Percentiles rank a stretch among this genome's conserved stretches.
Conservation (phyloP, 106 monocot species). For the Dioscorea dumetorum region DNA sequence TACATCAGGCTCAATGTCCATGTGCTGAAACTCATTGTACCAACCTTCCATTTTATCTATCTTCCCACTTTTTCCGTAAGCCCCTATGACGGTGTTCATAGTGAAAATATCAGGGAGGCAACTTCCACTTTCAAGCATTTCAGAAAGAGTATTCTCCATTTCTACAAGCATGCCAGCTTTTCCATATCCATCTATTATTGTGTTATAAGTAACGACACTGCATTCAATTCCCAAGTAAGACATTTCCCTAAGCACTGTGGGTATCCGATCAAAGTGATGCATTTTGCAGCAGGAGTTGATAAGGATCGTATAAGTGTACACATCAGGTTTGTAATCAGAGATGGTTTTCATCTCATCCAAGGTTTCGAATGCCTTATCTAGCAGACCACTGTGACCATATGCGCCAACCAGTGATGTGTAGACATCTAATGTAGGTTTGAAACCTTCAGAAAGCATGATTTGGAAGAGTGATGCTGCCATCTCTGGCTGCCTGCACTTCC, state of each 20-base stretch:
- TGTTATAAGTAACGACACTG: slow-evolving; percentile 67
- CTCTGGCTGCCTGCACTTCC: slow-evolving; percentile 54
- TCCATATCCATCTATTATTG: slow-evolving; percentile 84
- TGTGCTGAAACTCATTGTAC: slow-evolving; percentile 70
- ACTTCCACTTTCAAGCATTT: slow-evolving; percentile 68
- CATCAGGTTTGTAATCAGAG: slow-evolving; percentile 73
- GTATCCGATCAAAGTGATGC: slow-evolving; percentile 53
- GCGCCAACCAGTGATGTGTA: slow-evolving; percentile 87
- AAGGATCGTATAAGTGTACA: slow-evolving; percentile 70
- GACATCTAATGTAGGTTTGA: slow-evolving; percentile 78
- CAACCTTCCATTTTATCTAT: slow-evolving; percentile 75
- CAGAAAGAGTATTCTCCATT: slow-evolving; percentile 55
- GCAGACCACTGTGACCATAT: slow-evolving; percentile 47
- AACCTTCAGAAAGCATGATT: slow-evolving; percentile 73
- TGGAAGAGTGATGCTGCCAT: slow-evolving; percentile 62
- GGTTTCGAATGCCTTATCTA: slow-evolving; percentile 52
- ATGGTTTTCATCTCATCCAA: slow-evolving; percentile 84
- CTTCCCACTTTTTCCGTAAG: slow-evolving; percentile 51
- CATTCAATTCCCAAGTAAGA: slow-evolving; percentile 59
- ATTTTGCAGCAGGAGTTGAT: slow-evolving; percentile 58
- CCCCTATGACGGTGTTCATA: slow-evolving; percentile 74
- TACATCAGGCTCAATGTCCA: slow-evolving; percentile 76
- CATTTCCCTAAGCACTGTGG: slow-evolving; percentile 66
- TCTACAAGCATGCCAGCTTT: slow-evolving; percentile 69
- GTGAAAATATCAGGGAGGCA: slow-evolving; percentile 70